Conservation (phyloP, 768 basidiomycete genomes). For the Stropharia rugosoannulata region DNA sequence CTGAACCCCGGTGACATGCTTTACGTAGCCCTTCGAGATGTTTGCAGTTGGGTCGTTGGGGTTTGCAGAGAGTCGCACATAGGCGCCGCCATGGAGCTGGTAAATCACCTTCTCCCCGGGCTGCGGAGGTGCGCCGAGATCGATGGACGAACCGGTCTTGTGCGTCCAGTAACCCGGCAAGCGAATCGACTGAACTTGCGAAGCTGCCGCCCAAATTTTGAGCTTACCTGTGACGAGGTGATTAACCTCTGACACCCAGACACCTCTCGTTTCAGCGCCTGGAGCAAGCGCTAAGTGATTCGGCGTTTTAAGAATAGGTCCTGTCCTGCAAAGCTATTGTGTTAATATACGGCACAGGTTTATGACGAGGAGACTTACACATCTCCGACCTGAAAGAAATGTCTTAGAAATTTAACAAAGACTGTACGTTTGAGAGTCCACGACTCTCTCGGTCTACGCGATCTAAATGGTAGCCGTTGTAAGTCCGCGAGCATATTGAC, state of each 20-base stretch:
- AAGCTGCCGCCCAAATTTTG: constrained; percentile 34
- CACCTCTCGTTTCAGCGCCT: constrained; percentile 40
- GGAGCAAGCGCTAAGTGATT: constrained; percentile 40
- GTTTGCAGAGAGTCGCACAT: constrained; percentile 52
- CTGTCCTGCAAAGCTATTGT: constrained; percentile 27
- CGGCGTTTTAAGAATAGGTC: constrained; percentile 29
- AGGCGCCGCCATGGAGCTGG: constrained; percentile 65
- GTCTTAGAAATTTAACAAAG: constrained; percentile 32
- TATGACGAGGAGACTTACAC: constrained; percentile 24
- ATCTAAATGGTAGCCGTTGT: constrained; percentile 21
- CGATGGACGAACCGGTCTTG: constrained; percentile 35
- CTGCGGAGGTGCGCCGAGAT: constrained; percentile 35
- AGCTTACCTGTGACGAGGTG: constrained; percentile 45
- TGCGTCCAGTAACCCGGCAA: constrained; percentile 61
- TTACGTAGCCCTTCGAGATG: constrained; percentile 46
- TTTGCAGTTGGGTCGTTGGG: constrained; percentile 47
- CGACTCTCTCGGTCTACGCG: constrained; percentile 41
- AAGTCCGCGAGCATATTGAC: neutral
- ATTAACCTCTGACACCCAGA: constrained; percentile 47
- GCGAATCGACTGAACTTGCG: constrained; percentile 37
- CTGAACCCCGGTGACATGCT: constrained; percentile 40
- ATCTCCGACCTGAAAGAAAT: constrained; percentile 18
- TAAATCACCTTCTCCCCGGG: constrained; percentile 60
- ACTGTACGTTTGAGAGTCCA: constrained; percentile 45
- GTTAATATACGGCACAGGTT: neutral